These are phyloP conservation scores for Diatrype stigma DNA, from an alignment of 2,329 filamentous ascomycete genomes.

Conservation along the genomic window DNA sequence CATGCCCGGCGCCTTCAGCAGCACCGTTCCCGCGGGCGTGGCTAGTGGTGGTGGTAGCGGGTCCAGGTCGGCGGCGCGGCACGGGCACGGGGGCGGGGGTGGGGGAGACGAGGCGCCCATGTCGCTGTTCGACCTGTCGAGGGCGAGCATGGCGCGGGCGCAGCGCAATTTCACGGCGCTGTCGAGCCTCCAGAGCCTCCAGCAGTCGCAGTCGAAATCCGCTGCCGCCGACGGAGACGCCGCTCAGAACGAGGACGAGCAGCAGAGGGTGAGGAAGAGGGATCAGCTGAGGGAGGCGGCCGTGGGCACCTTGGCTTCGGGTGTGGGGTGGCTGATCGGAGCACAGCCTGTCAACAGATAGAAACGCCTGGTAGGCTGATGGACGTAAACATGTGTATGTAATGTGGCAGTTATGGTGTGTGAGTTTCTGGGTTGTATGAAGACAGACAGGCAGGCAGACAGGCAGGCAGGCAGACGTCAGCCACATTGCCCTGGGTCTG, in stretches of 20 bases:
- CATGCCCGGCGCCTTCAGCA: conserved; percentile 52
- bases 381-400: neutral
- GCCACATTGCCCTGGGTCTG: too few relatives aligned
- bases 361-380: conserved; percentile 19
- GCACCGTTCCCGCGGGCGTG: conserved; percentile 26
- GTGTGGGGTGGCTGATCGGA: conserved; percentile 64
- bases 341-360: conserved; percentile 43
- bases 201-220: conserved; percentile 35
- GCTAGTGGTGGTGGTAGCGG: conserved; percentile 19
- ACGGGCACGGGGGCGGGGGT: too few relatives aligned
- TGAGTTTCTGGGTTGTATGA: too few relatives aligned
- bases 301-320: conserved; percentile 62
- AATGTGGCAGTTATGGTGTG: too few relatives aligned
- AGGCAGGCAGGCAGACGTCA: too few relatives aligned
- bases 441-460: too few relatives aligned
- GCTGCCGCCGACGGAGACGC: conserved; percentile 30
- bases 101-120: conserved; percentile 51
- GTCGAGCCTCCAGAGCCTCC: conserved; percentile 48
- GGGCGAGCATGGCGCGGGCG: conserved; percentile 56
- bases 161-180: conserved; percentile 55
- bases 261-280: conserved; percentile 56
- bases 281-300: conserved; percentile 67
- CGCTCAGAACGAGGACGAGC: conserved; percentile 26
- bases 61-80: conserved; percentile 25
- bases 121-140: conserved; percentile 61